Evolutionary conservation across 2,329 filamentous ascomycete genomes (phyloP).

Genomic region (Sporothrix pallida): DNA sequence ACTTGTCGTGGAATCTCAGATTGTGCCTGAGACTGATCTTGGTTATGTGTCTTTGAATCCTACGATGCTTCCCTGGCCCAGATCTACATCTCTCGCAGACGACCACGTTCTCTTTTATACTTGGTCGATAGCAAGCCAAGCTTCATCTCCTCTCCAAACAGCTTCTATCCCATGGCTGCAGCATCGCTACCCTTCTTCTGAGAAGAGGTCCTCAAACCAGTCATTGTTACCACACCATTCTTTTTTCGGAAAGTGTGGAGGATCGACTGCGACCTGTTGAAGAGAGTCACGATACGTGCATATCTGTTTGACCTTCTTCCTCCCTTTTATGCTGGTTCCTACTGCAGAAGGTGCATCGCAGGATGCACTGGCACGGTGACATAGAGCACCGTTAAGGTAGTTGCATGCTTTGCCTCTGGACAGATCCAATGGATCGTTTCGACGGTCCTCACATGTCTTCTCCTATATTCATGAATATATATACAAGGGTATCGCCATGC

Average conservation of each 20-base stretch:
- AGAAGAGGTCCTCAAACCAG: not conserved
- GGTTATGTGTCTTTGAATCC: not conserved
- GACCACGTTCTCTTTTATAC: not conserved
- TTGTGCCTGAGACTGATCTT: not conserved
- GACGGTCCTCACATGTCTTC: not conserved
- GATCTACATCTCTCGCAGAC: not conserved
- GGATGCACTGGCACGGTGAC: conserved; percentile 16
- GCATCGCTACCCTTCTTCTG: not conserved
- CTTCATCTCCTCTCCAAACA: not conserved
- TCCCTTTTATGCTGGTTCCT: not conserved
- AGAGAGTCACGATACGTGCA: not conserved
- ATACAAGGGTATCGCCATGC: not conserved
- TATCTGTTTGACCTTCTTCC: conserved; percentile 34
- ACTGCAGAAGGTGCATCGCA: conserved; percentile 20
- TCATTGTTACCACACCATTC: not conserved
- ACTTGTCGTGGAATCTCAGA: not conserved
- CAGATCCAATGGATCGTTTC: not conserved
- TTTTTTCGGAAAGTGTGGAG: not conserved
- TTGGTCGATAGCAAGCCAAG: not conserved
- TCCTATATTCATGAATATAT: not conserved
- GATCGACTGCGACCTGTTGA: not conserved
- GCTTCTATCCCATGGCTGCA: not conserved
- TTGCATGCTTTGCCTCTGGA: not conserved
- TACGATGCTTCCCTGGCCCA: not conserved
- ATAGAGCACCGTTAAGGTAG: not conserved